Evolutionary conservation across 2,329 filamentous ascomycete genomes (phyloP), one percentile per base, ranked within the genome.

Genomic region (Fusarium marasasianum): DNA sequence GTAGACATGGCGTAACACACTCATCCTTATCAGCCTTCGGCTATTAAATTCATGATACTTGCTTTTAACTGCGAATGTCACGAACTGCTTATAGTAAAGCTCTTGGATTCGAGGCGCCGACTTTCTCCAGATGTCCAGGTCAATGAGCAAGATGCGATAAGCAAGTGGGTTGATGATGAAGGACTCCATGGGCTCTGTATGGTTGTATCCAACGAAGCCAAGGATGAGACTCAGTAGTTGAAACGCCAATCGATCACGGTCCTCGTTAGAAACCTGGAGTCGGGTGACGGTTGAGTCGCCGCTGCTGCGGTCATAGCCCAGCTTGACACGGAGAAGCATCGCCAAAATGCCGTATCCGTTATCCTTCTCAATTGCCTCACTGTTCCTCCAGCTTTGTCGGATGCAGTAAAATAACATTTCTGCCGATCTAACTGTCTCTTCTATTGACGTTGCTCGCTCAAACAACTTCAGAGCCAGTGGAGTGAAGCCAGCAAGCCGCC

Each of bases 91-190:
- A 83, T 98, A 98, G 82, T 98, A 99, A 31, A 98, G 86, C 77
- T 93, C 92, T 79, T 98, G 94, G 0, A 95, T 94, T 24, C 91
- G 88, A 10, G 90, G 81, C 40, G 93, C 92, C 29, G 93, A 93
- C 82, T 91, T 92, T 73, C 96, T 90, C 96, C 96, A 99, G 26
- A 96, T 93, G 78, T 98, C 96, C 74, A 97, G 90, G 82, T 99
- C 96, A 61, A 98, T 94, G 35, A 99, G 87, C 24, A 99, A 86
- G 40, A 98, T 92, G 51, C 96, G 92, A 82, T 98, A 99, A 8
- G 96, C 96, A 71, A 99, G 87, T 0, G 96, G 96, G 77, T 99
- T 99, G 76, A 97, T 93, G 80, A 99, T 97, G 77, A 98, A 94
- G 3, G 96, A 98, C 66, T 96, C 92, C 66, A 94, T 90, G 2